These are phyloP conservation scores for Terana coerulea DNA, from an alignment of 768 basidiomycete genomes.

Conservation along the genomic window DNA sequence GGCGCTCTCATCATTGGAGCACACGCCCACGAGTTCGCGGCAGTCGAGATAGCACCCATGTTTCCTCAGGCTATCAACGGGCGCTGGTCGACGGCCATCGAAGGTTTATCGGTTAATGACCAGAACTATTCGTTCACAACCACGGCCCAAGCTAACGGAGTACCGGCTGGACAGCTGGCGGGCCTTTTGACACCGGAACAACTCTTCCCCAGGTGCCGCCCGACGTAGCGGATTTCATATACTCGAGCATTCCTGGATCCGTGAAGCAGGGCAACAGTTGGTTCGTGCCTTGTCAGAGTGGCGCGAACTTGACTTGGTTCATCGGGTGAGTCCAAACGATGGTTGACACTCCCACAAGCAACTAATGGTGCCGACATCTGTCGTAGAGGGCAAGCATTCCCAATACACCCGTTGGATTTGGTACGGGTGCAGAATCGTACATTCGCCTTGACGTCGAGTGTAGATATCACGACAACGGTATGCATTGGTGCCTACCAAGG, in stretches of 20 bases:
- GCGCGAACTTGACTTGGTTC: slow-evolving; percentile 26
- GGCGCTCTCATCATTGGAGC: slow-evolving; percentile 23
- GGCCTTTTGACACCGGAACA: slow-evolving; percentile 26
- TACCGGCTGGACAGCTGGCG: slow-evolving; percentile 18
- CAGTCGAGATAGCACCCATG: slow-evolving; percentile 15
- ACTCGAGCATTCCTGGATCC: slow-evolving; percentile 26
- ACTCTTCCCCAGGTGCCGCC: slow-evolving; percentile 21
- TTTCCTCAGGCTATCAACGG: slow-evolving; percentile 46
- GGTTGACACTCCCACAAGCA: too few species aligned
- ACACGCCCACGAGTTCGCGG: slow-evolving; percentile 15
- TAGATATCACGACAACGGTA: neutral
- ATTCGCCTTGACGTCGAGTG: too few species aligned
- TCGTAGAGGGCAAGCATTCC: neutral
- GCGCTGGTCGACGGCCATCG: slow-evolving; percentile 34
- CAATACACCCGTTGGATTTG: neutral
- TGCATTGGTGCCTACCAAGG: neutral
- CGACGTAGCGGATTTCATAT: slow-evolving; percentile 24
- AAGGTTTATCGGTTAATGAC: slow-evolving; percentile 45
- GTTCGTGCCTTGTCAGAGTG: slow-evolving; percentile 27
- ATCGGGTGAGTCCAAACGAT: slow-evolving; percentile 26
- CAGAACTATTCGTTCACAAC: slow-evolving; percentile 43
- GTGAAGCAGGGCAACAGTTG: slow-evolving; percentile 19
- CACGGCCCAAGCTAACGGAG: slow-evolving; percentile 11
- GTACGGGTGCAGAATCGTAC: too few species aligned
- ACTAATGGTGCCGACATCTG: too few species aligned